Evolutionary conservation across 2,329 filamentous ascomycete species (phyloP).

Genomic region (Trichoderma aggressivum): DNA sequence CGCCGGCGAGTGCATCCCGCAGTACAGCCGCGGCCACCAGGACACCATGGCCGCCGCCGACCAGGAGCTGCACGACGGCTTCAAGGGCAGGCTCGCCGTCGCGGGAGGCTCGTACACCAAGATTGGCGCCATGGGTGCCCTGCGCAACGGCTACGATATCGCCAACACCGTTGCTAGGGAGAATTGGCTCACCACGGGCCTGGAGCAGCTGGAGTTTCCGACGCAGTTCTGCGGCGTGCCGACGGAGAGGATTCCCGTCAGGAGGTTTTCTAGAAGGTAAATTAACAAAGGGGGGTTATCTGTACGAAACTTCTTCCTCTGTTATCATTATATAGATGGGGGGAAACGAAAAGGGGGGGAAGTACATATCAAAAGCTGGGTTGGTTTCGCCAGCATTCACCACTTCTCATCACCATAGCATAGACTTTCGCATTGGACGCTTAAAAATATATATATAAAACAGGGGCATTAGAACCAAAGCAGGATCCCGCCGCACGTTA

Average conservation of each 20-base stretch:
- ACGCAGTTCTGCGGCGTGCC: conserved; percentile 27
- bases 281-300: not conserved
- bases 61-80: conserved; percentile 52
- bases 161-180: conserved; percentile 24
- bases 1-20: conserved; percentile 75
- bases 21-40: conserved; percentile 79
- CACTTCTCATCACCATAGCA: not conserved
- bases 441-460: not conserved
- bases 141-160: conserved; percentile 43
- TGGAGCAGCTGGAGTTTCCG: conserved; percentile 28
- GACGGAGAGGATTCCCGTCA: conserved; percentile 28
- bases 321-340: not conserved
- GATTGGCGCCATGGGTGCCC: conserved; percentile 49
- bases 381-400: not conserved
- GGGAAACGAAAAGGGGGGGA: not conserved
- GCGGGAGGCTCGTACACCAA: conserved; percentile 53
- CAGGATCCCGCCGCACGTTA: not conserved
- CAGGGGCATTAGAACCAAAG: not conserved
- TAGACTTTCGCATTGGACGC: not conserved
- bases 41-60: conserved; percentile 57
- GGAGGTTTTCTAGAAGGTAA: conserved; percentile 21
- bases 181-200: conserved; percentile 28
- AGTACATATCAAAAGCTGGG: not conserved
- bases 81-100: conserved; percentile 62
- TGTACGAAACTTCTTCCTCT: not conserved